These are phyloP conservation scores for Polychaeton citri DNA, from an alignment of 2,329 filamentous ascomycete genomes.

Conservation along the genomic window DNA sequence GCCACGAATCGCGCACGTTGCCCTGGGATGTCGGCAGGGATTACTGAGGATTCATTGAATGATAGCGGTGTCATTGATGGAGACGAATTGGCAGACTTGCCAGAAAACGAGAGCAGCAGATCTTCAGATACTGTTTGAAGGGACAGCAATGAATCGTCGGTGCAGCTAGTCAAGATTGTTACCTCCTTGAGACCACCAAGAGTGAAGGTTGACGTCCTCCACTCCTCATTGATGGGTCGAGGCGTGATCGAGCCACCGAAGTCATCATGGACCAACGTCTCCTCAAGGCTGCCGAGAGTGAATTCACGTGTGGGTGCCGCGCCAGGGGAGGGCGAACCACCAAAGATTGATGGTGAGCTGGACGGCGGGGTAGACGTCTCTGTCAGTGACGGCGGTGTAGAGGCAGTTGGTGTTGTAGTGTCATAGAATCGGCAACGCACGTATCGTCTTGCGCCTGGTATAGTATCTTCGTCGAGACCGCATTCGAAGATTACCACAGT, in stretches of 20 bases:
- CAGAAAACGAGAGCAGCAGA: slow-evolving; percentile 49
- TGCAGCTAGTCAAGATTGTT: slow-evolving; percentile 54
- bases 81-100: slow-evolving; percentile 40
- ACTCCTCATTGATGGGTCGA: slow-evolving; percentile 41
- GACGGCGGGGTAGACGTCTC: slow-evolving; percentile 10
- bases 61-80: slow-evolving; percentile 41
- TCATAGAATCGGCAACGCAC: slow-evolving; percentile 38
- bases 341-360: slow-evolving; percentile 37
- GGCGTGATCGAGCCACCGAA: slow-evolving; percentile 15
- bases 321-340: slow-evolving; percentile 26
- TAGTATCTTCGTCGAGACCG: slow-evolving; percentile 48
- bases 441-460: slow-evolving; percentile 42
- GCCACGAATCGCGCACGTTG: slow-evolving; percentile 70
- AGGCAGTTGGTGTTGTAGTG: slow-evolving; percentile 3
- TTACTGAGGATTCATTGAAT: slow-evolving; percentile 29
- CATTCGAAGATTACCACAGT: slow-evolving; percentile 60
- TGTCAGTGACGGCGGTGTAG: slow-evolving; percentile 14
- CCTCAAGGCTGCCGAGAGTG: slow-evolving; percentile 13
- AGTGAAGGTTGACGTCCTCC: slow-evolving; percentile 48
- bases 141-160: slow-evolving; percentile 66
- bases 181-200: slow-evolving; percentile 47
- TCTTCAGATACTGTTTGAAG: slow-evolving; percentile 64
- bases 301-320: slow-evolving; percentile 12
- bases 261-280: slow-evolving; percentile 12
- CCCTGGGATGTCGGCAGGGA: slow-evolving; percentile 58